Conservation (phyloP, 129 eudicot species). For the Silybum marianum region DNA sequence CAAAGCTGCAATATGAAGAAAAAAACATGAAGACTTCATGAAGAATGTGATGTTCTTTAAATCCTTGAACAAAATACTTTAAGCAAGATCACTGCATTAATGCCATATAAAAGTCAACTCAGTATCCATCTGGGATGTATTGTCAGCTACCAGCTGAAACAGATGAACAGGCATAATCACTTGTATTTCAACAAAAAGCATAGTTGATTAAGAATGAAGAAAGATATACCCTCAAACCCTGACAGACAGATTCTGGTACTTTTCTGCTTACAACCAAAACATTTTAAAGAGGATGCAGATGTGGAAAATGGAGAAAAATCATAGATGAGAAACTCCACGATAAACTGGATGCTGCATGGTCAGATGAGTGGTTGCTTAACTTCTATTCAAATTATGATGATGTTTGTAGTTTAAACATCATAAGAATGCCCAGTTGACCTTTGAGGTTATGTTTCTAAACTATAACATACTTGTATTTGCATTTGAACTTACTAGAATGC, state of each 20-base stretch:
- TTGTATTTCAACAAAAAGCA: background rate
- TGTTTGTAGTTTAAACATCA: background rate
- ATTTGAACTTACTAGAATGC: background rate
- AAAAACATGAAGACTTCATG: conserved; percentile 11
- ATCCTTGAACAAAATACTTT: background rate
- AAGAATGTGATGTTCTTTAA: background rate
- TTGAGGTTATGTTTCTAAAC: background rate
- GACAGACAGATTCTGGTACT: background rate
- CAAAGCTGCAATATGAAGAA: conserved; percentile 54
- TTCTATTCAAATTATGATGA: background rate
- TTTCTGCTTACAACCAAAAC: background rate
- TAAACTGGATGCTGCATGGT: background rate
- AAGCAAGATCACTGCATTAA: conserved; percentile 1
- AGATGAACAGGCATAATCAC: background rate
- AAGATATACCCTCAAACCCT: background rate
- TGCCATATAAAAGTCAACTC: background rate
- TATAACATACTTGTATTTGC: background rate
- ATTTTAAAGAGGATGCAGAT: background rate
- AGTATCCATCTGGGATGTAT: background rate
- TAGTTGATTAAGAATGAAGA: background rate
- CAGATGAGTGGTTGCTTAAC: conserved; percentile 1
- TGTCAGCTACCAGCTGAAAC: background rate
- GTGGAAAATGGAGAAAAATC: background rate
- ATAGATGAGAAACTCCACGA: background rate
- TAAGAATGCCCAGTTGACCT: background rate